phyloP scores from a whole-genome alignment of 2,329 filamentous ascomycete species.

The Penicillium crustosum region DNA sequence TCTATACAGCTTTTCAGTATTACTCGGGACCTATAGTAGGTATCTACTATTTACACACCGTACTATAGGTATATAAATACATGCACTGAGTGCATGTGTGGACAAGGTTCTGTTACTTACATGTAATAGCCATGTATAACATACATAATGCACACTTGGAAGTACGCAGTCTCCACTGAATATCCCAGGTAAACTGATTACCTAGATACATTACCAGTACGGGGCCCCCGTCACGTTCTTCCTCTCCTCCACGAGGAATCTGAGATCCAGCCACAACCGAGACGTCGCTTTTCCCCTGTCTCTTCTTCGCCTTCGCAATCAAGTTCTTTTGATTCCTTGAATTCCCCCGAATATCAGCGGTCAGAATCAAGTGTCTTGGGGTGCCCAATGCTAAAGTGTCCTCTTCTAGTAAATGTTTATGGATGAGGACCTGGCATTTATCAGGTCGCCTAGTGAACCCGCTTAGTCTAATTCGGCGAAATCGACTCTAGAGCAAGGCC shows the following conservation, averaged over 20 bases:
- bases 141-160: not conserved
- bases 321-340: not conserved
- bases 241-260: conserved; percentile 27
- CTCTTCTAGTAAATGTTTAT: conserved; percentile 1
- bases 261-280: conserved; percentile 24
- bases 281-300: conserved; percentile 10
- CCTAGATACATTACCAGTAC: conserved; percentile 1
- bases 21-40: too few relatives aligned
- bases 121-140: not conserved
- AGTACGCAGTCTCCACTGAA: not conserved
- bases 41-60: too few relatives aligned
- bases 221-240: conserved; percentile 17
- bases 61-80: too few relatives aligned
- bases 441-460: conserved; percentile 3
- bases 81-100: too few relatives aligned
- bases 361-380: not conserved
- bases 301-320: not conserved
- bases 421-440: conserved; percentile 3
- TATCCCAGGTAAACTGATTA: not conserved
- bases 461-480: conserved; percentile 4
- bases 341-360: not conserved
- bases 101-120: not conserved
- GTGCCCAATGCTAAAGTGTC: not conserved
- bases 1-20: too few relatives aligned
- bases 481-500: not conserved